Evolutionary conservation across 208 protist species (phyloP).

Genomic region (Crithidia expoeki): DNA sequence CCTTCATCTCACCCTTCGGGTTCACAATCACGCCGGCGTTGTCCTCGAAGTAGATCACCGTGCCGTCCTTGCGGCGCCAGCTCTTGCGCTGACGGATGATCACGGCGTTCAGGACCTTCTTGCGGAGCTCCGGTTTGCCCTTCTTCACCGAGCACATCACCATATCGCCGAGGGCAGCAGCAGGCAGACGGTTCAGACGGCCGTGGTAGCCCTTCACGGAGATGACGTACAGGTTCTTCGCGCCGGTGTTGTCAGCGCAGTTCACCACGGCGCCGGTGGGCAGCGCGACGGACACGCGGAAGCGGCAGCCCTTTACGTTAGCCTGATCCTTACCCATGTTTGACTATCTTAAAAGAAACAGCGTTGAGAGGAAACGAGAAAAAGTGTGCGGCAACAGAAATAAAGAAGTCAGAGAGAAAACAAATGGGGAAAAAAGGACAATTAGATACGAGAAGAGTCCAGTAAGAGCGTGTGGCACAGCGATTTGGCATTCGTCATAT

Average conservation of each 20-base stretch:
- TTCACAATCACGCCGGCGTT: slow-evolving; percentile 99
- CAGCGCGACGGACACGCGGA: slow-evolving; percentile 98
- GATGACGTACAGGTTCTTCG: slow-evolving; percentile 99
- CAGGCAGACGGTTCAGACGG: slow-evolving; percentile 98
- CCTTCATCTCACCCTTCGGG: slow-evolving; percentile 99
- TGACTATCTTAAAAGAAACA: slow-evolving; percentile 37
- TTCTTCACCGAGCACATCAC: slow-evolving; percentile 99
- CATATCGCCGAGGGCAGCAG: slow-evolving; percentile 98
- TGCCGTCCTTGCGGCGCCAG: slow-evolving; percentile 98
- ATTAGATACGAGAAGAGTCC: not conserved
- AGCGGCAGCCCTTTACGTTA: slow-evolving; percentile 96
- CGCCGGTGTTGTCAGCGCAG: slow-evolving; percentile 99
- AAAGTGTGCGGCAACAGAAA: slow-evolving; percentile 8
- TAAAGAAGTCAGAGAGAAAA: not conserved
- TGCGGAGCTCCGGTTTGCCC: slow-evolving; percentile 99
- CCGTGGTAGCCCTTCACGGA: slow-evolving; percentile 98
- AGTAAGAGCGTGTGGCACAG: no score
- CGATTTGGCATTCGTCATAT: no score
- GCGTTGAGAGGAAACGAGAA: not conserved
- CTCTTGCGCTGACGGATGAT: slow-evolving; percentile 99
- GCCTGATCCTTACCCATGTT: slow-evolving; percentile 91
- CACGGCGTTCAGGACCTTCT: slow-evolving; percentile 98
- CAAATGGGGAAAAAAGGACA: not conserved
- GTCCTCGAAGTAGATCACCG: slow-evolving; percentile 99
- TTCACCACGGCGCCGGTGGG: slow-evolving; percentile 99